Base-by-base conservation (phyloP, 2,329 filamentous ascomycete species). In the Nannizzia gypsea region DNA sequence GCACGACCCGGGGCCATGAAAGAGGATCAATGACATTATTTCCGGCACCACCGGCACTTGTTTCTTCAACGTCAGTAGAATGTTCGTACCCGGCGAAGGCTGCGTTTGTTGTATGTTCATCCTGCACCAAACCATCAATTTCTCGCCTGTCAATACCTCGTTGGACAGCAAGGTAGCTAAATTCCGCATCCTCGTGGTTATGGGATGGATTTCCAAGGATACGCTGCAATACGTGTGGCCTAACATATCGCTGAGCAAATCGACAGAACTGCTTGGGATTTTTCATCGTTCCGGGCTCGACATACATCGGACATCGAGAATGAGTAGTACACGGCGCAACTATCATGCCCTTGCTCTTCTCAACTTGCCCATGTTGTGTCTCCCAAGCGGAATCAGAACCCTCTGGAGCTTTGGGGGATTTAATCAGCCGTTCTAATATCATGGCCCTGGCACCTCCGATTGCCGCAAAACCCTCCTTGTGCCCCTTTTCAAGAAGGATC, bases 181-280 rank as follows among this genome's bases (percentile, higher is more conserved):
- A 99, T 67, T 90, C 82, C 13, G 96, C 81, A 68, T 97, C 90
- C 70, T 96, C 92, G 69, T 95, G 88, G 70, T 95, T 96, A 64
- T 83, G 83, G 66, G 85, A 81, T 63, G 74, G 79, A 5, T 77
- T 77, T 24, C 82, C 84, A 20, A 95, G 76, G 54, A 97, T 80
- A 54, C 81, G 81, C 70, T 95, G 90, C 59, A 96, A 79, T 72
- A 91, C 96, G 0, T 79, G 76, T 0, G 93, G 93, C 0, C 91
- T 84, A 57, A 90, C 87, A 70, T 89, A 97, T 54, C 93, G 84
- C 74, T 99, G 93, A 63, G 80, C 82, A 72, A 99, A 97, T 72
- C 87, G 88, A 73, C 93, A 99, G 69, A 87, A 93, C 69, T 97
- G 91, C 67, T 90, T 91, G 28, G 56, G 42, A 59, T 92, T 83